A percentile compares a stretch with the other conserved stretches of the same genome.
Conservation (phyloP, 2,329 filamentous ascomycete species). For the Trichoderma sp. region DNA sequence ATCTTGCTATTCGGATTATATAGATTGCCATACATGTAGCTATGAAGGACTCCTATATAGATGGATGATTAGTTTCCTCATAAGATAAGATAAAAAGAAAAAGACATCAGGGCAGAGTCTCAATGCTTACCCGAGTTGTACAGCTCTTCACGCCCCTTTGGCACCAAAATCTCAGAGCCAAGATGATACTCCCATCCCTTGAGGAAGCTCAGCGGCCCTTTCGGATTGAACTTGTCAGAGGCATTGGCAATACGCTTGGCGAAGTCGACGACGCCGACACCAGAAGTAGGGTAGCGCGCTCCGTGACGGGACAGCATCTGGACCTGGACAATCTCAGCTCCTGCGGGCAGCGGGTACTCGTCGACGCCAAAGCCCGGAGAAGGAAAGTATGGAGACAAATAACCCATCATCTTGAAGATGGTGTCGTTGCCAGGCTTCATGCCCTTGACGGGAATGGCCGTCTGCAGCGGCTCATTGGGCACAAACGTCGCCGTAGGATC, state of each 20-base stretch:
- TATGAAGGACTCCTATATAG: slow-evolving; percentile 64
- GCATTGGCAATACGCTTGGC: slow-evolving; percentile 62
- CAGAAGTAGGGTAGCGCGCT: slow-evolving; percentile 70
- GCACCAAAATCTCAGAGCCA: slow-evolving; percentile 72
- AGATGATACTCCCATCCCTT: slow-evolving; percentile 71
- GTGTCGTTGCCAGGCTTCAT: slow-evolving; percentile 60
- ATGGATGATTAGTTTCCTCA: background rate
- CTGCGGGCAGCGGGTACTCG: slow-evolving; percentile 69
- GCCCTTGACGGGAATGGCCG: slow-evolving; percentile 67
- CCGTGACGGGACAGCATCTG: slow-evolving; percentile 76
- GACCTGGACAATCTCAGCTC: slow-evolving; percentile 70
- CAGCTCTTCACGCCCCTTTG: slow-evolving; percentile 72
- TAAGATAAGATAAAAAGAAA: background rate
- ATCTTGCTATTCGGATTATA: slow-evolving; percentile 75
- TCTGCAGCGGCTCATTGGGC: slow-evolving; percentile 72
- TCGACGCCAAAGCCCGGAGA: slow-evolving; percentile 75
- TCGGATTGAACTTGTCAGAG: slow-evolving; percentile 57
- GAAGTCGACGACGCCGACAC: slow-evolving; percentile 58
- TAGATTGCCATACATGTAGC: slow-evolving; percentile 71
- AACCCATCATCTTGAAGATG: slow-evolving; percentile 73
- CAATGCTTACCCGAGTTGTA: slow-evolving; percentile 60
- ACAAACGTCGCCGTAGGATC: slow-evolving; percentile 67
- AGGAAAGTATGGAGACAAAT: slow-evolving; percentile 69
- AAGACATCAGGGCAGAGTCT: background rate
- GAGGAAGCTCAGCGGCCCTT: slow-evolving; percentile 65